A percentile compares a stretch with the other conserved stretches of the same genome.
These are phyloP conservation scores for Lecanosticta acicola DNA, from an alignment of 2,329 filamentous ascomycete species.

Conservation along the genomic window DNA sequence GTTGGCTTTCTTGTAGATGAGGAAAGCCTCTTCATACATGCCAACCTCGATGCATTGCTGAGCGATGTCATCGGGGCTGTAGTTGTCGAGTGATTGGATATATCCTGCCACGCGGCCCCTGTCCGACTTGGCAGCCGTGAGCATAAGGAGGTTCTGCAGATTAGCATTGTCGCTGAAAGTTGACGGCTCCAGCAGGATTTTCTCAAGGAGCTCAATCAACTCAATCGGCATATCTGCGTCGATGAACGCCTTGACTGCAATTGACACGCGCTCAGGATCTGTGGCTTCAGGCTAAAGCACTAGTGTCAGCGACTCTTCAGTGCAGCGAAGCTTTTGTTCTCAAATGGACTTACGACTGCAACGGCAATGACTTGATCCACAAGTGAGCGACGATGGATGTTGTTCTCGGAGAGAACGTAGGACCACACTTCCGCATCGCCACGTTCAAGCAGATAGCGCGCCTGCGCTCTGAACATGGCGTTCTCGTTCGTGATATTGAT, in stretches of 20 bases:
- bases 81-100: constrained; percentile 83
- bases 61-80: constrained; percentile 88
- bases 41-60: constrained; percentile 90
- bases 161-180: constrained; percentile 97
- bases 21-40: constrained; percentile 92
- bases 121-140: constrained; percentile 94
- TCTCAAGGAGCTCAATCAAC: constrained; percentile 94
- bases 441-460: constrained; percentile 86
- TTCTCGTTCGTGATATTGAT: constrained; percentile 99
- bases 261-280: constrained; percentile 89
- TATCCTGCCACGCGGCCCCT: constrained; percentile 94
- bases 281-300: constrained; percentile 64
- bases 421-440: constrained; percentile 87
- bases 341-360: too few relatives aligned
- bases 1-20: constrained; percentile 96
- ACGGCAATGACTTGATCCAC: constrained; percentile 95
- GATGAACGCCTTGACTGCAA: constrained; percentile 90
- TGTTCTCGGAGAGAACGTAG: constrained; percentile 93
- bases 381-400: constrained; percentile 86
- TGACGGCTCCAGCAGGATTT: constrained; percentile 99
- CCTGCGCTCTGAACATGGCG: constrained; percentile 98
- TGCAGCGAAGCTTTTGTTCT: not conserved
- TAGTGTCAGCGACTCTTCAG: not conserved
- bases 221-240: constrained; percentile 85
- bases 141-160: constrained; percentile 90